These are phyloP conservation scores for Protomyces gravidus DNA, from an alignment of 1,139 yeast species.

Conservation along the genomic window DNA sequence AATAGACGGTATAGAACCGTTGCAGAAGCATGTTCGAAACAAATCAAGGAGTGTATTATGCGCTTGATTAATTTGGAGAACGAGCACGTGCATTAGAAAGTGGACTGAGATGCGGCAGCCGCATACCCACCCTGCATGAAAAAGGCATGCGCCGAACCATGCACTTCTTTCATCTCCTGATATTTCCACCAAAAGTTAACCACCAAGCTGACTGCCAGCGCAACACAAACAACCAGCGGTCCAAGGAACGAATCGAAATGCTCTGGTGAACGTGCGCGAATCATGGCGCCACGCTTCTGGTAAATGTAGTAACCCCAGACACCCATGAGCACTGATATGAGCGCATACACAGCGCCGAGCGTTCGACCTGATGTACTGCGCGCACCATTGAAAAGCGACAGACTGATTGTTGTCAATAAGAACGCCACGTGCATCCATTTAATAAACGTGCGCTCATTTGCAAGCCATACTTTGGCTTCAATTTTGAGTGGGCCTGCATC, in stretches of 20 bases:
- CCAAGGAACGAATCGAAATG: constrained; percentile 89
- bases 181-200: constrained; percentile 49
- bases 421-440: constrained; percentile 95
- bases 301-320: constrained; percentile 85
- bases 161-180: constrained; percentile 13
- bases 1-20: no score
- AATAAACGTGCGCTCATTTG: constrained; percentile 94
- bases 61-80: no score
- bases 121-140: background rate
- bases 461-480: constrained; percentile 97
- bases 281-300: constrained; percentile 63
- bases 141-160: background rate
- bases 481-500: constrained; percentile 89
- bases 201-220: constrained; percentile 60
- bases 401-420: constrained; percentile 77
- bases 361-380: constrained; percentile 40
- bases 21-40: no score
- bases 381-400: constrained; percentile 66
- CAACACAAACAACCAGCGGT: constrained; percentile 71
- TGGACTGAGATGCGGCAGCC: background rate
- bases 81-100: background rate
- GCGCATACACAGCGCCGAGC: constrained; percentile 77
- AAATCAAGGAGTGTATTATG: no score
- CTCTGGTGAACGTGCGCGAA: constrained; percentile 69
- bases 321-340: constrained; percentile 73